These are phyloP conservation scores for Bipolaris cookei DNA, from an alignment of 2,329 filamentous ascomycete species.

Conservation along the genomic window DNA sequence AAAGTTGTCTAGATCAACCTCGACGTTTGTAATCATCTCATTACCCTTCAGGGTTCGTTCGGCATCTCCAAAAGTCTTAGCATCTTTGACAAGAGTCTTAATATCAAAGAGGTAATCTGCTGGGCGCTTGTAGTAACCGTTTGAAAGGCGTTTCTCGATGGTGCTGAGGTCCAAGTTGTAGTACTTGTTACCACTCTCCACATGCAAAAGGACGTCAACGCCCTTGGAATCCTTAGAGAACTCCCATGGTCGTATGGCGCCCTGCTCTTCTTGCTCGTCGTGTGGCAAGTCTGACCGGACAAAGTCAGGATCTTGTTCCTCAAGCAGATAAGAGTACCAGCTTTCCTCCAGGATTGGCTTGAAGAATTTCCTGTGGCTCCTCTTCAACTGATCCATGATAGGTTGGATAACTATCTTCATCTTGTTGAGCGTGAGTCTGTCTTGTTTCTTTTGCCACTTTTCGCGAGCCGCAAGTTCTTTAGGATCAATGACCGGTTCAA, in stretches of 20 bases:
- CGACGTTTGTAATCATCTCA: constrained; percentile 89
- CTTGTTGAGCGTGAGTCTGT: constrained; percentile 82
- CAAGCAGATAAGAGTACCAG: constrained; percentile 80
- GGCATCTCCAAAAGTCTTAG: constrained; percentile 79
- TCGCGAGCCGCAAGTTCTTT: constrained; percentile 76
- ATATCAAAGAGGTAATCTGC: constrained; percentile 91
- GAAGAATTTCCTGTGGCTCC: constrained; percentile 86
- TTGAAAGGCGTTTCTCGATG: constrained; percentile 95
- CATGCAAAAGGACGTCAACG: constrained; percentile 76
- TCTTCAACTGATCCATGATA: constrained; percentile 96
- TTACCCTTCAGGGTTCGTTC: constrained; percentile 86
- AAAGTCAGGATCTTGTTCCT: constrained; percentile 76
- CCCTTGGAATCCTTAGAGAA: constrained; percentile 80
- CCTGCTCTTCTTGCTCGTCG: constrained; percentile 62
- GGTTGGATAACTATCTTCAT: constrained; percentile 90
- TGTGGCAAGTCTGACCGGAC: constrained; percentile 65
- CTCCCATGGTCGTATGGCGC: constrained; percentile 73
- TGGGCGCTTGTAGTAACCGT: constrained; percentile 92
- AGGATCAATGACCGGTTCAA: constrained; percentile 58
- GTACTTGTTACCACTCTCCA: constrained; percentile 79
- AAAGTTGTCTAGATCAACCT: constrained; percentile 81
- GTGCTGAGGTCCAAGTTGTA: constrained; percentile 93
- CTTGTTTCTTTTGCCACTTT: constrained; percentile 79
- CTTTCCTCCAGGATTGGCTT: constrained; percentile 73
- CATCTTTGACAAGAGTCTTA: constrained; percentile 81